Percentiles rank a stretch among this genome's conserved stretches.
Conservation (phyloP, 2,329 filamentous ascomycete species). For the Ceratocystis harringtonii region DNA sequence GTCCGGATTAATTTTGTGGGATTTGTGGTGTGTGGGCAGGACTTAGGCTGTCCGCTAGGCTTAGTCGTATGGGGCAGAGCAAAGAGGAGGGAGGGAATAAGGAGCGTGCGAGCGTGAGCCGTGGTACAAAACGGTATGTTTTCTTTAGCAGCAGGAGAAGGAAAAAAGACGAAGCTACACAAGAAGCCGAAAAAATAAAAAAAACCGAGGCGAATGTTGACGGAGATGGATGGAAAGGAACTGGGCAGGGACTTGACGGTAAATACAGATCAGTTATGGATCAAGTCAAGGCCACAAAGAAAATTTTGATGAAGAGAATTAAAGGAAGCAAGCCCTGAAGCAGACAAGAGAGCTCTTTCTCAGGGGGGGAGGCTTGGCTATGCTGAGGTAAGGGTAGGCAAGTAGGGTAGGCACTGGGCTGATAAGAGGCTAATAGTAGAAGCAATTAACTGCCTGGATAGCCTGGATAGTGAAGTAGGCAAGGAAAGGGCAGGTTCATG, state of each 20-base stretch:
- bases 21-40: not conserved
- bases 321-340: constrained; percentile 4
- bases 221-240: not conserved
- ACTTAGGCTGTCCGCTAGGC: not conserved
- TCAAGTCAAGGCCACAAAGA: constrained; percentile 5
- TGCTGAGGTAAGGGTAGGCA: not conserved
- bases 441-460: not conserved
- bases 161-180: not conserved
- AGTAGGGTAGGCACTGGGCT: not conserved
- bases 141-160: not conserved
- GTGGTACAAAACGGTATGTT: not conserved
- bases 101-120: too few relatives aligned
- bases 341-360: not conserved
- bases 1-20: constrained; percentile 4
- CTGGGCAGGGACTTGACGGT: not conserved
- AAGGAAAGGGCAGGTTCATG: not conserved
- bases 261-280: not conserved
- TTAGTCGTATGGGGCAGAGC: not conserved
- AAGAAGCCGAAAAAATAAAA: not conserved
- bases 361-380: not conserved
- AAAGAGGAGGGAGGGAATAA: not conserved
- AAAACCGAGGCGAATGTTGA: not conserved
- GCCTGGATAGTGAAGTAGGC: not conserved
- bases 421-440: not conserved
- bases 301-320: not conserved